Conservation (phyloP, 2,329 filamentous ascomycete species). For the Ophiostoma sp. region DNA sequence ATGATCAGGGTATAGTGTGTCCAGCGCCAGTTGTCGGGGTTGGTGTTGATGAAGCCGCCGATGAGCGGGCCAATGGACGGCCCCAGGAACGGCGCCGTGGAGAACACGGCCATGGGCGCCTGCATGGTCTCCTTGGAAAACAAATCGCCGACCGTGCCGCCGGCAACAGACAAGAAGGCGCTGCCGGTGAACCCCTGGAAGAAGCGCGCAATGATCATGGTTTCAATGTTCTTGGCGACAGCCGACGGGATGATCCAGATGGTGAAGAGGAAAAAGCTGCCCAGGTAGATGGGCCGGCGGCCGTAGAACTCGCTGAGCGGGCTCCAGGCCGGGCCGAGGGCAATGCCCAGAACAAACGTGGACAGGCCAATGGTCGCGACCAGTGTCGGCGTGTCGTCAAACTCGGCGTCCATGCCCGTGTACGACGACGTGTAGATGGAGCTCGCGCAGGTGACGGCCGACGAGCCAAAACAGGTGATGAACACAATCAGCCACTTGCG, state of each 20-base stretch:
- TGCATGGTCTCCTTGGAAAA: constrained; percentile 65
- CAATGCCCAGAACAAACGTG: constrained; percentile 71
- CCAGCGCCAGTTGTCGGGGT: constrained; percentile 70
- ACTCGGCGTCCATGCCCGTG: constrained; percentile 67
- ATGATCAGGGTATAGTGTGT: constrained; percentile 81
- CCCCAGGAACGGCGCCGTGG: constrained; percentile 59
- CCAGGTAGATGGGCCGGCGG: constrained; percentile 72
- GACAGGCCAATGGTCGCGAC: constrained; percentile 77
- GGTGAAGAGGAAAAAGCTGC: constrained; percentile 67
- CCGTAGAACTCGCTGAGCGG: constrained; percentile 75
- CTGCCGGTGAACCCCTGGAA: constrained; percentile 67
- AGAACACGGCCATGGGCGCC: constrained; percentile 78
- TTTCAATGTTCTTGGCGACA: constrained; percentile 73
- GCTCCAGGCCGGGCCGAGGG: constrained; percentile 58
- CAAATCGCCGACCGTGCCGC: constrained; percentile 78
- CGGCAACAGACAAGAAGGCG: constrained; percentile 67
- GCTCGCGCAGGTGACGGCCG: constrained; percentile 71
- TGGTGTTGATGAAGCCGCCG: constrained; percentile 73
- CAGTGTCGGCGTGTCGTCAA: constrained; percentile 60
- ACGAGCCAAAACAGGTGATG: constrained; percentile 66
- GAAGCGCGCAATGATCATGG: constrained; percentile 73
- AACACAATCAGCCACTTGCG: constrained; percentile 75
- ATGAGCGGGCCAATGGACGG: constrained; percentile 55
- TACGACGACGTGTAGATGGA: constrained; percentile 90
- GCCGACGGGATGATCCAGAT: constrained; percentile 79